These are phyloP conservation scores for Colletotrichum higginsianum DNA, from an alignment of 2,329 filamentous ascomycete species.

Conservation along the genomic window DNA sequence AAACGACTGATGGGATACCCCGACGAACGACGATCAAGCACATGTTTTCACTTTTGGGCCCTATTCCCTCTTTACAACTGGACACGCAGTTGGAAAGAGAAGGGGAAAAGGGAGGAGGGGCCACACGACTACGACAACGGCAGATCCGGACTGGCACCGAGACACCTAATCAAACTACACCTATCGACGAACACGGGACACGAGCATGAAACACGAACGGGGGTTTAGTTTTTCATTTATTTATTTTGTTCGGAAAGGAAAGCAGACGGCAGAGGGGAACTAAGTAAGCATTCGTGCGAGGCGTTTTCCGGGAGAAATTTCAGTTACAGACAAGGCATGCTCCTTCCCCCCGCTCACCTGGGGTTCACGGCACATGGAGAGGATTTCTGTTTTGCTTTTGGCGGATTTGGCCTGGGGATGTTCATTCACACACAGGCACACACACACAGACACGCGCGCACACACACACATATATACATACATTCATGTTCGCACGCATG, in stretches of 20 bases:
- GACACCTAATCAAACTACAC: background rate
- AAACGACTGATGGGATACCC: background rate
- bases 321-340: conserved; percentile 4
- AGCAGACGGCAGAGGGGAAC: too few relatives aligned
- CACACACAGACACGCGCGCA: too few relatives aligned
- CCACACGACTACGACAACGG: background rate
- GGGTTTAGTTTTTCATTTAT: background rate
- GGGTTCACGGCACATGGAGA: conserved; percentile 21
- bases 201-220: background rate
- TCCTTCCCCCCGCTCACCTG: background rate
- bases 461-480: too few relatives aligned
- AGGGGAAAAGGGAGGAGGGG: too few relatives aligned
- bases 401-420: background rate
- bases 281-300: background rate
- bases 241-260: background rate
- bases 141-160: conserved; percentile 10
- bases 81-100: background rate
- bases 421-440: too few relatives aligned
- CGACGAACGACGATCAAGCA: background rate
- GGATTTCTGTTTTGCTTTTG: background rate
- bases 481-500: too few relatives aligned
- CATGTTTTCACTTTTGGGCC: background rate
- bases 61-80: background rate
- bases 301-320: conserved; percentile 11
- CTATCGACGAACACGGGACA: conserved; percentile 4